These are phyloP conservation scores for Breviolum minutum DNA, from an alignment of 73 alveolate species.

Conservation along the genomic window DNA sequence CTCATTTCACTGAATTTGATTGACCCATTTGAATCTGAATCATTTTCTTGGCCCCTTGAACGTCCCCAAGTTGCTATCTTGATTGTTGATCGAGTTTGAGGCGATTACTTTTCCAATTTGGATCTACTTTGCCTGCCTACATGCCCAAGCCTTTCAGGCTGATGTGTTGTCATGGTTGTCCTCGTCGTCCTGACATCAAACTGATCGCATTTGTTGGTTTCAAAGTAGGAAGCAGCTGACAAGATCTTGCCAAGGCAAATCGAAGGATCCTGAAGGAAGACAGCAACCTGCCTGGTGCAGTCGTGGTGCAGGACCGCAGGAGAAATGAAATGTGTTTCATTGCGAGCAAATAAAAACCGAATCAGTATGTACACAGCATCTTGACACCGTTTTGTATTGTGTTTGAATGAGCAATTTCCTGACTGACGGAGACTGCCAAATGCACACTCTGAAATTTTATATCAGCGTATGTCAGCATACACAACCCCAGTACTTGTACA, in stretches of 20 bases:
- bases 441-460: too few species aligned
- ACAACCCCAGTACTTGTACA: too few species aligned
- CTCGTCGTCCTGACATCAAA: too few species aligned
- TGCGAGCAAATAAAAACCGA: too few species aligned
- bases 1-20: too few species aligned
- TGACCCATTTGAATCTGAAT: too few species aligned
- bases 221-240: neutral
- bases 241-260: neutral
- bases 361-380: neutral
- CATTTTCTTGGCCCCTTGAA: too few species aligned
- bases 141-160: conserved; percentile 19
- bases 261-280: conserved; percentile 6
- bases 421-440: too few species aligned
- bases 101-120: neutral
- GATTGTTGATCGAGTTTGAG: neutral
- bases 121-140: conserved; percentile 22
- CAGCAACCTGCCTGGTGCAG: conserved; percentile 13
- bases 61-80: neutral
- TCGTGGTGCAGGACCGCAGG: conserved; percentile 1
- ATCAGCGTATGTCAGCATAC: too few species aligned
- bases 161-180: too few species aligned
- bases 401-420: too few species aligned
- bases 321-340: neutral
- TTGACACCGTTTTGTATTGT: too few species aligned
- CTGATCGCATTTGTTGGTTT: neutral